Evolutionary conservation across 306 rosid genomes (phyloP), one percentile per base, ranked within the genome.

Genomic region (Hippophae tibetana): DNA sequence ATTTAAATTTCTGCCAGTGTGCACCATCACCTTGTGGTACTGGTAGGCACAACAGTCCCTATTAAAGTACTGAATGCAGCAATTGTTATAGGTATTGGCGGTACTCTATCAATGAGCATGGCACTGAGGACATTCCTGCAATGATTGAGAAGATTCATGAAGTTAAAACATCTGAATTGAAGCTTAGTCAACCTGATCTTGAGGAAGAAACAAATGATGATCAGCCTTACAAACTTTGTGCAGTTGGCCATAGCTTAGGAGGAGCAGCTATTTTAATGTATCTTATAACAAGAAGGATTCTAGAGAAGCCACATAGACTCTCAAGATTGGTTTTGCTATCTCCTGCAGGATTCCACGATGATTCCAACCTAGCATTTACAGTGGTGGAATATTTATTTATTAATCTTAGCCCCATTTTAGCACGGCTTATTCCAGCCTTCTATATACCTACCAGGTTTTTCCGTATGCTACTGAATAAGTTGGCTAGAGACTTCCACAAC

Each of bases 31-130:
- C n/a, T 13, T 47, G 42, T 52, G 57, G 38, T 43, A 10, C 4
- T 25, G 8, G 23, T 18, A 18, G 23, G 23, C 23, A 18, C 23
- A 18, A 18, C 23, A n/a, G 50, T 57, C 3, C 9, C 12, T 50
- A 7, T 46, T 10, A 13, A 45, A 53, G 9, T 58, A 59, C 56
- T 54, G 31, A 66, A 57, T 42, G 18, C 58, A 44, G 69, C 10
- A 6, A 66, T 43, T 54, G 26, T 68, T 78, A 71, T 76, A 90
- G 97, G 79, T 90, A 90, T 63, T 90, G 97, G 97, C 71, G 68
- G 54, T 90, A 90, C 74, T 90, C 97, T 62, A 76, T 90, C 61
- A 90, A 90, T 61, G 97, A 90, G 75, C 96, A 87, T 41, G 97
- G 87, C 52, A 87, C 84, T n/a, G 72, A 85, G 80, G 97, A 90